phyloP scores from a whole-genome alignment of 108 stramenopile species.

The Cyclotella atomus region DNA sequence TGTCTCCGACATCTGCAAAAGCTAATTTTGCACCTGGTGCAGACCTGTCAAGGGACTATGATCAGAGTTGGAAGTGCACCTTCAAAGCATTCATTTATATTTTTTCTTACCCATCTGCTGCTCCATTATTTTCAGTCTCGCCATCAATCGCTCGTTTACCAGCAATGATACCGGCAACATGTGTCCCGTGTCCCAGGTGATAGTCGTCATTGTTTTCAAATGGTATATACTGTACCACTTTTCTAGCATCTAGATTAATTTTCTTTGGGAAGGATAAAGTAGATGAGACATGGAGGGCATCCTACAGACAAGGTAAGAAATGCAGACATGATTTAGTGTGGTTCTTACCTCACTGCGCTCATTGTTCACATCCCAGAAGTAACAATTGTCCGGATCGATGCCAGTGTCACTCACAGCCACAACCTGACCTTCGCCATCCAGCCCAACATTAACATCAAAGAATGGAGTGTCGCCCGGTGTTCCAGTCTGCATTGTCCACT shows the following conservation, averaged over 20 bases:
- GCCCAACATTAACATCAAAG: constrained; percentile 18
- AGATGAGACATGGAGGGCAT: no score
- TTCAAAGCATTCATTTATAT: not conserved
- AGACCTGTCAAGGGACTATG: constrained; percentile 2
- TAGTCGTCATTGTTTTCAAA: constrained; percentile 17
- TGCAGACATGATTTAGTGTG: no score
- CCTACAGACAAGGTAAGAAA: no score
- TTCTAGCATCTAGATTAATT: not conserved
- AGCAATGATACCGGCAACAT: constrained; percentile 38
- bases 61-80: not conserved
- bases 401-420: constrained; percentile 53
- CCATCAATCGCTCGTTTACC: constrained; percentile 25
- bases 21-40: constrained; percentile 42
- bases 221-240: constrained; percentile 9
- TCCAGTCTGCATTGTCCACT: constrained; percentile 28
- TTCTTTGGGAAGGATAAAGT: not conserved
- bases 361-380: constrained; percentile 42
- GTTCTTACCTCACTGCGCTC: constrained; percentile 8
- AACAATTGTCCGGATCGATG: constrained; percentile 45
- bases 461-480: constrained; percentile 31
- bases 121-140: constrained; percentile 8
- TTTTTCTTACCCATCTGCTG: constrained; percentile 29
- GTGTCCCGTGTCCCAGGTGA: constrained; percentile 48
- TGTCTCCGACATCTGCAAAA: constrained; percentile 40
- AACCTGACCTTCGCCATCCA: constrained; percentile 47